A percentile compares a stretch with the other conserved stretches of the same genome.
phyloP scores from a whole-genome alignment of 2,329 filamentous ascomycete genomes.

The Xylaria sp. region DNA sequence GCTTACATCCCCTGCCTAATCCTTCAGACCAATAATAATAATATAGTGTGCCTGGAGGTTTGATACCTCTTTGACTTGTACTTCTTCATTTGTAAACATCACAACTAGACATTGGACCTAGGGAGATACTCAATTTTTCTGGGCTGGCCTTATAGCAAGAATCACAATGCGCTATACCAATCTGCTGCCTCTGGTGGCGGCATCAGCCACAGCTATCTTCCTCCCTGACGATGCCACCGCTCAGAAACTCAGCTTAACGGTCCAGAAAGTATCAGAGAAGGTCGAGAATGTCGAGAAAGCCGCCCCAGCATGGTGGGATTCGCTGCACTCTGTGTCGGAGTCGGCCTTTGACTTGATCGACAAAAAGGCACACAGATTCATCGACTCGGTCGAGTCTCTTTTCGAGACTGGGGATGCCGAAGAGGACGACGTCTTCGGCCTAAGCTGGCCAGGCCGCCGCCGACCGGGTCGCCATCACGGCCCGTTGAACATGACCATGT shows the following conservation, averaged over 20 bases:
- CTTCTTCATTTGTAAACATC: not conserved
- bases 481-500: slow-evolving; percentile 74
- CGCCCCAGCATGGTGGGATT: slow-evolving; percentile 22
- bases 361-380: slow-evolving; percentile 24
- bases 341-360: slow-evolving; percentile 32
- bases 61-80: not conserved
- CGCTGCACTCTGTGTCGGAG: slow-evolving; percentile 7
- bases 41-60: not conserved
- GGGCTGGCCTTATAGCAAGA: not conserved
- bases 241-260: slow-evolving; percentile 43
- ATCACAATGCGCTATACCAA: slow-evolving; percentile 38
- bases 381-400: slow-evolving; percentile 37
- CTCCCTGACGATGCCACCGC: slow-evolving; percentile 49
- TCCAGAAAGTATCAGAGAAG: slow-evolving; percentile 29
- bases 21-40: not conserved
- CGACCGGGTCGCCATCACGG: slow-evolving; percentile 31
- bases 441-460: slow-evolving; percentile 31
- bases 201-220: slow-evolving; percentile 34
- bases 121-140: slow-evolving; percentile 8
- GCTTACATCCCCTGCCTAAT: slow-evolving; percentile 21
- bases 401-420: slow-evolving; percentile 35
- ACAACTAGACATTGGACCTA: slow-evolving; percentile 4
- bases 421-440: slow-evolving; percentile 33
- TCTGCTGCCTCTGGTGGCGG: slow-evolving; percentile 33
- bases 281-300: slow-evolving; percentile 18